Conservation (phyloP, 108 stramenopile species). For the Hondaea fermentalgiana region DNA sequence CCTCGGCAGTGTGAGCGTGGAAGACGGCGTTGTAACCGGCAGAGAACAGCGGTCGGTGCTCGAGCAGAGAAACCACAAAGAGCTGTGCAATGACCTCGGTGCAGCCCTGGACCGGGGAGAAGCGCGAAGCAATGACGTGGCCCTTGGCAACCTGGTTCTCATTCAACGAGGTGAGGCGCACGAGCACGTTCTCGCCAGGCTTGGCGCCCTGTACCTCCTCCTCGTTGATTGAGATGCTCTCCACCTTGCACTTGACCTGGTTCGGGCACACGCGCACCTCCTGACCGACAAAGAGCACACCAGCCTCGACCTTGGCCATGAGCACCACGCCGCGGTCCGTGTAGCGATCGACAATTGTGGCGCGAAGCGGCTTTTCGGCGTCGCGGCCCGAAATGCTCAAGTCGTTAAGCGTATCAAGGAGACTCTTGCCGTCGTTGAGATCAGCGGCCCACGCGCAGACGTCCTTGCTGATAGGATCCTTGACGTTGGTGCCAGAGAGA, state of each 20-base stretch:
- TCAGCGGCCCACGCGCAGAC: conserved; percentile 78
- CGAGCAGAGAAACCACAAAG: conserved; percentile 80
- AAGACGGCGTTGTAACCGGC: conserved; percentile 91
- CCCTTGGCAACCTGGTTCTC: conserved; percentile 89
- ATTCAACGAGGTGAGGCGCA: conserved; percentile 71
- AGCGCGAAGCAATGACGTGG: conserved; percentile 75
- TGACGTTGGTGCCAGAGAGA: conserved; percentile 87
- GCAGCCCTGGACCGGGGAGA: conserved; percentile 56
- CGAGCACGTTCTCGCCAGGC: conserved; percentile 94
- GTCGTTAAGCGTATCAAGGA: conserved; percentile 72
- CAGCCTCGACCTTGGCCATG: conserved; percentile 96
- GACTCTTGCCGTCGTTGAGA: conserved; percentile 60
- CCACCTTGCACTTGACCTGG: conserved; percentile 71
- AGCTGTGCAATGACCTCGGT: conserved; percentile 49
- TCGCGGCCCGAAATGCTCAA: conserved; percentile 72
- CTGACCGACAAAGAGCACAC: conserved; percentile 71
- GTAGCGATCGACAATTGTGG: conserved; percentile 92
- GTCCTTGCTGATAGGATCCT: conserved; percentile 71
- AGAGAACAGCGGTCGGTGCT: conserved; percentile 86
- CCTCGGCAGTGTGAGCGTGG: conserved; percentile 89
- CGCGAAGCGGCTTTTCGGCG: conserved; percentile 70
- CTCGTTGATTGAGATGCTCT: conserved; percentile 69
- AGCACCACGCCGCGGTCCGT: conserved; percentile 91
- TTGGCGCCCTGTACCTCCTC: conserved; percentile 60
- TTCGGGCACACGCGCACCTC: conserved; percentile 91